Base-by-base conservation (phyloP, 257 asterid species). In the Solanum clarkiae region DNA sequence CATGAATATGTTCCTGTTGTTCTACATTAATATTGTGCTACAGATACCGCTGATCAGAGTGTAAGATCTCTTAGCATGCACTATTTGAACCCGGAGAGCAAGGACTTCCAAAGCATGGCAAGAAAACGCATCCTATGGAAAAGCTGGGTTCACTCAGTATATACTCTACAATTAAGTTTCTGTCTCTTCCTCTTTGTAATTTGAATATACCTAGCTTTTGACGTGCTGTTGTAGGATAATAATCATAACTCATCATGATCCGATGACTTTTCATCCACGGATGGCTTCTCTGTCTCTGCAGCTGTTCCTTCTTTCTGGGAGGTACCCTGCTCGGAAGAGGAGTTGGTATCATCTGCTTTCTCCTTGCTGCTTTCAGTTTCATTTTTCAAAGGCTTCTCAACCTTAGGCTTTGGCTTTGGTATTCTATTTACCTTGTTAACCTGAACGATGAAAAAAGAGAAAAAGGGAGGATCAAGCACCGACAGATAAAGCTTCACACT, bases 391-490 rank as follows among this genome's bases (percentile, higher is more conserved):
- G 92, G 90, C 91, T 96, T 96, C 93, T 96, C 98, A 26, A 94
- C 93, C 82, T 94, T 95, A 5, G 98, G 98, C 90, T 93, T 97
- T 84, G 99, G 98, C 92, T 94, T 97, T 69, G 99, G 97, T 85
- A 97, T 95, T 88, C 91, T 92, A 88, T 95, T 92, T 54, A 95
- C 91, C 42, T 92, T 90, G 63, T 93, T 84, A 84, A 97, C 98
- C 99, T 97, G 80, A 44, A 22, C 74, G 29, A 47, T 12, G 84
- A 53, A 80, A 70, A 9, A 59, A 60, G 45, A 10, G 79, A 84
- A 10, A 86, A 11, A 86, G 54, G 18, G 63, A 77, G 42, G 49
- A 8, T 47, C 85, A 57, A 42, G 8, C 59, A 9, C 59, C 15
- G 80, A 18, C 70, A 60, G 16, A 60, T 10, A 60, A 60, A 69